Conservation (phyloP, 345 rosid species). For the Boechera retrofracta region DNA sequence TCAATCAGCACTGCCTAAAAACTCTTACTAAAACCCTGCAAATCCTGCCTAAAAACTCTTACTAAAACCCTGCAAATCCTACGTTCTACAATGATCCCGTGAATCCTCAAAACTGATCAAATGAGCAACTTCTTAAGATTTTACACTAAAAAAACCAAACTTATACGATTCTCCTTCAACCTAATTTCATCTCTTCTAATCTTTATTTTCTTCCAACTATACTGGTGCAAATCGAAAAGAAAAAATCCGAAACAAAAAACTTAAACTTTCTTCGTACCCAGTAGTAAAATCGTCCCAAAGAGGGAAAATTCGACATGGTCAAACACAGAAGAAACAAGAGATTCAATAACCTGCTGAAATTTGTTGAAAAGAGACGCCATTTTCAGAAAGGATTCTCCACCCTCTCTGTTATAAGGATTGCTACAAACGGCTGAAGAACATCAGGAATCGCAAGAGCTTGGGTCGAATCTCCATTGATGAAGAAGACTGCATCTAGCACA, state of each 20-base stretch:
- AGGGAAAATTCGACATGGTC: constrained; percentile 13
- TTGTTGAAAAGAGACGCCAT: constrained; percentile 49
- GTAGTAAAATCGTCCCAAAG: background rate
- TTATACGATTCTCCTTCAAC: constrained; percentile 16
- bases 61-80: constrained; percentile 23
- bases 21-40: constrained; percentile 28
- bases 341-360: constrained; percentile 43
- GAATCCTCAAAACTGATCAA: constrained; percentile 11
- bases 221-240: background rate
- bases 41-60: constrained; percentile 10
- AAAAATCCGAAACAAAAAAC: background rate
- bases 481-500: constrained; percentile 32
- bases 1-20: constrained; percentile 16
- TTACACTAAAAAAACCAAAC: background rate
- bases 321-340: constrained; percentile 31
- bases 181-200: constrained; percentile 13
- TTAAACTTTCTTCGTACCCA: constrained; percentile 31
- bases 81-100: background rate
- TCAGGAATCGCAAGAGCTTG: constrained; percentile 27
- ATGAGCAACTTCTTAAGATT: background rate
- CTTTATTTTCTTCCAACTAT: background rate
- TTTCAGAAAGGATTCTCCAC: constrained; percentile 7
- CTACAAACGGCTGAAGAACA: constrained; percentile 1
- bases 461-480: constrained; percentile 17
- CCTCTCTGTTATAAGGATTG: constrained; percentile 2